Evolutionary conservation across 108 stramenopile genomes (phyloP).

Genomic region (Skeletonema costatum): DNA sequence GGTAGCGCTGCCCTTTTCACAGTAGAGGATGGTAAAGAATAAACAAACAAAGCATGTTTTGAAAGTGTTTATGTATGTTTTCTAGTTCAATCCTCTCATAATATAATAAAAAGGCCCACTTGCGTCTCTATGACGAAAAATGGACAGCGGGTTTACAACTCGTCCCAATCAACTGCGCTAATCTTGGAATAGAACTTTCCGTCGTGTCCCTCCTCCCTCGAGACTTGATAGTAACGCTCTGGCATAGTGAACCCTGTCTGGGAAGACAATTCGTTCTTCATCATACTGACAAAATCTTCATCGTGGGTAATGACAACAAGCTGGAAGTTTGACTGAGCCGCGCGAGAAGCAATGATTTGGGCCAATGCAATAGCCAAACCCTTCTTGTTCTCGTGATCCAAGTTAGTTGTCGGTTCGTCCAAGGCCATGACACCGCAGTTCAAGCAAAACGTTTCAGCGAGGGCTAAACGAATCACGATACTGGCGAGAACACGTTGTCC

Average conservation of each 20-base stretch:
- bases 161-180: constrained; percentile 82
- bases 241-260: constrained; percentile 93
- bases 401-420: constrained; percentile 97
- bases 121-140: background rate
- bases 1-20: constrained; percentile 28
- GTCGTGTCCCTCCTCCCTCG: constrained; percentile 84
- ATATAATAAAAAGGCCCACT: background rate
- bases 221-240: constrained; percentile 93
- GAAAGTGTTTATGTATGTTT: background rate
- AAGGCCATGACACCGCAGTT: constrained; percentile 96
- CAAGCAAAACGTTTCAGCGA: constrained; percentile 98
- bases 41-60: background rate
- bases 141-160: constrained; percentile 36
- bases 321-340: constrained; percentile 95
- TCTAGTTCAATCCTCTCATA: background rate
- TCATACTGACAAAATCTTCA: constrained; percentile 96
- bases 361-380: constrained; percentile 95
- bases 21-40: background rate
- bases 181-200: constrained; percentile 87
- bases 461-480: constrained; percentile 98
- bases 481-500: constrained; percentile 94
- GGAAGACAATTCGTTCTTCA: constrained; percentile 87
- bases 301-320: constrained; percentile 98
- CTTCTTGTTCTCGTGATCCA: constrained; percentile 92
- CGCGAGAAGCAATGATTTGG: constrained; percentile 90